Base-by-base conservation (phyloP, 2,329 filamentous ascomycete genomes). In the Fusarium sp. region DNA sequence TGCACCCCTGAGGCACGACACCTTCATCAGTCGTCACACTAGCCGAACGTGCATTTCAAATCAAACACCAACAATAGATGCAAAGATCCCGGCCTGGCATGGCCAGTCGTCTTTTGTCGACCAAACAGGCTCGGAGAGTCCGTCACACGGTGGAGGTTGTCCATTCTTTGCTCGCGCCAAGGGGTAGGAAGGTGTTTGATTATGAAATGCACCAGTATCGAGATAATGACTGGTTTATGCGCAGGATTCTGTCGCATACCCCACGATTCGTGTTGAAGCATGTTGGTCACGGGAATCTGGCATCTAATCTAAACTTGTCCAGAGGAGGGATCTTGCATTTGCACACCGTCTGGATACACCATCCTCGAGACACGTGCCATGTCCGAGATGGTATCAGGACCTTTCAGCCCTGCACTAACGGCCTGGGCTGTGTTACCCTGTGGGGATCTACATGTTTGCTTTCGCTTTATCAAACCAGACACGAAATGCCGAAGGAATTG, bases 11-110 rank as follows among this genome's bases (percentile, higher is more conserved):
- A 60, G 52, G 55, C 59, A 51, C 64, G 59, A 62, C 60, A 59
- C 72, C 65, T 64, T 69, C 51, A 41, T 60, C 56, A 70, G 69
- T 75, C 66, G 75, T 60, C 44, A 48, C 62, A 61, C 41, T 64
- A 69, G 42, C 68, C 54, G 54, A 75, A 55, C 48, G 22, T 62
- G 70, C 68, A 77, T 71, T 28, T 52, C 56, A 48, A 68, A 32
- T 48, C 42, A 63, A 39, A 48, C 20, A 68, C 58, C 71, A 74
- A 74, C 68, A 59, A 38, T n/a, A 54, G 47, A 52, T 59, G 26
- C 52, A 69, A 72, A 54, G 22, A 42, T 52, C 55, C 52, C 18
- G 45, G 66, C 60, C 44, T 50, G 56, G 44, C 24, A 61, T 68
- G 34, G 41, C 36, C 58, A 41, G 32, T 26, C 62, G 51, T 59